phyloP scores from a whole-genome alignment of 371 early-diverging fungal species.

The Blastocladiella emersonii region DNA sequence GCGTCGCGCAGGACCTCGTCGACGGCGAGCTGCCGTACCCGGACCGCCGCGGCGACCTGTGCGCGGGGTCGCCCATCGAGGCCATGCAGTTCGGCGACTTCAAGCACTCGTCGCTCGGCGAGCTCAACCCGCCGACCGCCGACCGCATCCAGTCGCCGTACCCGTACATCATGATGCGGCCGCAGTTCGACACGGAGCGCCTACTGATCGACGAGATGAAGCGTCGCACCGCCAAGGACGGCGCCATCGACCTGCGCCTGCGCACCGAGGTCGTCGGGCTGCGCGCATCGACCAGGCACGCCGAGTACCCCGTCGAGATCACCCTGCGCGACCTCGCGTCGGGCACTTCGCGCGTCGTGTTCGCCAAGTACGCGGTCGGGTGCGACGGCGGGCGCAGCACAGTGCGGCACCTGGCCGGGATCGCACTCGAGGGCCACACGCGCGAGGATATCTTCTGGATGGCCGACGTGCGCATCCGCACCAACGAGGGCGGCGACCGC shows the following conservation, averaged over 20 bases:
- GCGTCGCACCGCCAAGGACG: too few relatives aligned
- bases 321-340: too few relatives aligned
- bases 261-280: too few relatives aligned
- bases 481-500: not conserved
- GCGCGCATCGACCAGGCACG: too few relatives aligned
- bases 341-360: too few relatives aligned
- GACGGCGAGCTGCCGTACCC: not conserved
- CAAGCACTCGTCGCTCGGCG: not conserved
- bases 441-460: not conserved
- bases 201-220: not conserved
- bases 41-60: not conserved
- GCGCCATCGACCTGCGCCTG: not conserved
- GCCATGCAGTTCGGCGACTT: not conserved
- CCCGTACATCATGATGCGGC: not conserved
- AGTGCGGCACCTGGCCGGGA: not conserved
- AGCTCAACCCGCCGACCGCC: not conserved
- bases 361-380: not conserved
- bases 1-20: not conserved
- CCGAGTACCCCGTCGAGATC: not conserved
- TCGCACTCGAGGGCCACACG: not conserved
- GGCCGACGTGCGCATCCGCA: not conserved
- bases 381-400: not conserved
- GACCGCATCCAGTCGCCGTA: not conserved
- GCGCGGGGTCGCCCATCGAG: not conserved
- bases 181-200: not conserved